These are phyloP conservation scores for Fonsecaea nubica DNA, from an alignment of 2,329 filamentous ascomycete genomes.

Conservation along the genomic window DNA sequence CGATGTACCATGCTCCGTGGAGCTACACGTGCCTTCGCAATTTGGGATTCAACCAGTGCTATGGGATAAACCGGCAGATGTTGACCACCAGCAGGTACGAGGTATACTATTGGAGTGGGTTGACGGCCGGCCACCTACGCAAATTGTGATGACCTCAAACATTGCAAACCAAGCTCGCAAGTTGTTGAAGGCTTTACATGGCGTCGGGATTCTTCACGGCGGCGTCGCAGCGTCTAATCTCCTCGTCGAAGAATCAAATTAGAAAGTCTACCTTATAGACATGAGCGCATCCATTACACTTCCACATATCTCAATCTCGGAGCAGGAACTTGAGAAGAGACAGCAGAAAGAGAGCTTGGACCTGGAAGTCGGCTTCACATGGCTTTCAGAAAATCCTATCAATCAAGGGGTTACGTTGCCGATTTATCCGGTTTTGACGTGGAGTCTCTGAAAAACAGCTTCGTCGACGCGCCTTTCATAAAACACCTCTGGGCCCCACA, in stretches of 20 bases:
- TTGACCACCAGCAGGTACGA: neutral
- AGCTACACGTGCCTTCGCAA: slow-evolving; percentile 2
- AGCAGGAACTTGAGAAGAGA: slow-evolving; percentile 11
- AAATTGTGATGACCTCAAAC: neutral
- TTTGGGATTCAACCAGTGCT: slow-evolving; percentile 13
- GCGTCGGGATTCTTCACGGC: neutral
- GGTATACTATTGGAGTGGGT: slow-evolving; percentile 20
- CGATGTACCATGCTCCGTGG: neutral
- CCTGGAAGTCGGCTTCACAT: slow-evolving; percentile 18
- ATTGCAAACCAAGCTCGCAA: slow-evolving; percentile 16
- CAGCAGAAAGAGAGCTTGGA: slow-evolving; percentile 9
- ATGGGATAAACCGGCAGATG: slow-evolving; percentile 3
- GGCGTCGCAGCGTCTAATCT: slow-evolving; percentile 14
- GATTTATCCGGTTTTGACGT: slow-evolving; percentile 4
- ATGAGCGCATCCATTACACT: slow-evolving; percentile 22
- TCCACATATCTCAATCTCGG: slow-evolving; percentile 20
- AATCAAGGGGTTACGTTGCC: slow-evolving; percentile 17
- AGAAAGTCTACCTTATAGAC: slow-evolving; percentile 19
- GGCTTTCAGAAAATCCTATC: slow-evolving; percentile 16
- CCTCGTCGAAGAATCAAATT: slow-evolving; percentile 16
- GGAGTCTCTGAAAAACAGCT: slow-evolving; percentile 1
- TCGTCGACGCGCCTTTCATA: slow-evolving; percentile 18
- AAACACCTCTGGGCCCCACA: slow-evolving; percentile 23
- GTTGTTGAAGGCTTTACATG: slow-evolving; percentile 9
- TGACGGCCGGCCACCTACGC: slow-evolving; percentile 6